Base-by-base conservation (phyloP, 1,139 yeast species). In the Meyerozyma elateridarum region DNA sequence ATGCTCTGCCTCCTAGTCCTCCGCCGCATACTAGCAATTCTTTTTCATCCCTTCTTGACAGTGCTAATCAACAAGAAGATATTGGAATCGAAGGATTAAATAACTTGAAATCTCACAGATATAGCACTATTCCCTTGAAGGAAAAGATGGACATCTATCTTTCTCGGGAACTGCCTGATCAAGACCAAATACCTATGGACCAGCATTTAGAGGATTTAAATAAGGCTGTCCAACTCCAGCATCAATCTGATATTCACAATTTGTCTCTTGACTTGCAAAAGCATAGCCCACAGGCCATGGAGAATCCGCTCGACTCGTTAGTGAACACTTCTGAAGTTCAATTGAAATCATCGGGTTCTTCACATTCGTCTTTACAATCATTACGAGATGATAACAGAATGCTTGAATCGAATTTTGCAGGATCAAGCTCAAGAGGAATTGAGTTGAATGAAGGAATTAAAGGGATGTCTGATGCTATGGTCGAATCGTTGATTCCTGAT, bases 321-420 rank as follows among this genome's bases (percentile, higher is more conserved):
- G 44, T 56, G 2, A 51, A 51, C 22, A 40, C 57, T 3, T 50
- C 55, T 11, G 67, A 61, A 28, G 53, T 57, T 11, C 52, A 54
- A 32, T 47, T 63, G 32, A 53, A 52, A 36, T 59, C 67, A 4
- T 26, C 30, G 3, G 70, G 68, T 8, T 63, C 71, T 8, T 66
- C 73, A 3, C 70, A 65, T 41, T 64, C 71, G 3, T 66, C 73
- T 5, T 54, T 68, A 31, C 71, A 63, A 42, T 64, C 72, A 2
- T 54, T 68, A 32, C 40, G 53, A 28, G 70, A 64, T 21, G 48
- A 54, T 16, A 67, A 65, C 40, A 48, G 73, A 30, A 40, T 46
- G 6, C 53, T 68, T 30, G 50, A 54, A 9, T 58, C 67, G 2
- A 44, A 51, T 5, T 39, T 42, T 7, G 49, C 50, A 11, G 46